phyloP scores from a whole-genome alignment of 768 basidiomycete species.

The Crepidotus variabilis region DNA sequence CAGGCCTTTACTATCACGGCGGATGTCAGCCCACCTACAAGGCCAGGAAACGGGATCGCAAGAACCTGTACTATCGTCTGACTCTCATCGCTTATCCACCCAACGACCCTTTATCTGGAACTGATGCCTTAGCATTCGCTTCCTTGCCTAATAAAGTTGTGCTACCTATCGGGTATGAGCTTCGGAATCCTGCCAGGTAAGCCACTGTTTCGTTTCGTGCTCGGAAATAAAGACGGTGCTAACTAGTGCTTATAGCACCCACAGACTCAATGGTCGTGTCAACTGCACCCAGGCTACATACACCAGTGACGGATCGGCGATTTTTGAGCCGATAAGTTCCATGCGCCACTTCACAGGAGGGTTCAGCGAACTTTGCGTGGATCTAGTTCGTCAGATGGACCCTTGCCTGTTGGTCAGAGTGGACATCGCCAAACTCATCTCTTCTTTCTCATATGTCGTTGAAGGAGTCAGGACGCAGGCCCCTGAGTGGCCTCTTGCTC shows the following conservation, averaged over 20 bases:
- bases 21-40: conserved; percentile 6
- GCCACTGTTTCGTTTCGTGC: background rate
- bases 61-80: background rate
- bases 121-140: conserved; percentile 1
- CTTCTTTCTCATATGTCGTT: background rate
- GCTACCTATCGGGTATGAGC: background rate
- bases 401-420: background rate
- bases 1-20: conserved; percentile 8
- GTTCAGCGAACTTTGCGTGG: background rate
- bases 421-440: background rate
- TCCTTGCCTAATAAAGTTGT: background rate
- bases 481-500: conserved; percentile 1
- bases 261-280: background rate
- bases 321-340: background rate
- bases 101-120: background rate
- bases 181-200: background rate
- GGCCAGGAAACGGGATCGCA: background rate
- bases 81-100: conserved; percentile 9
- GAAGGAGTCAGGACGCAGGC: background rate
- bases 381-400: background rate
- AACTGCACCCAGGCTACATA: background rate
- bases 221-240: background rate
- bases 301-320: background rate
- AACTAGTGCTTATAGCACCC: background rate
- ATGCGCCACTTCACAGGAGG: background rate